Evolutionary conservation across 2,329 filamentous ascomycete species (phyloP).

Genomic region (Alternaria brassicae): DNA sequence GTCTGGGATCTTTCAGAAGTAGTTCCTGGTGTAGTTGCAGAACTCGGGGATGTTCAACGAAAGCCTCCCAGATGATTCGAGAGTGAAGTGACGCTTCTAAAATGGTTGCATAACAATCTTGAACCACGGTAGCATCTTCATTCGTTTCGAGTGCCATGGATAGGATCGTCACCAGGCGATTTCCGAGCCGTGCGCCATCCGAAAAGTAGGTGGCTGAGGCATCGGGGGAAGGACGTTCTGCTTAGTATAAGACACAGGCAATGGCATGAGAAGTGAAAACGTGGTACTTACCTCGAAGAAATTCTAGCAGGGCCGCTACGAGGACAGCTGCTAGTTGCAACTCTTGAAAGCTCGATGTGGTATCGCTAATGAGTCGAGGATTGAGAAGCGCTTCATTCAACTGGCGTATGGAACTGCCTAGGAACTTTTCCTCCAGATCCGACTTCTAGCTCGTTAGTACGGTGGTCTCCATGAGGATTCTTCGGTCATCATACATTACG

Average conservation of each 20-base stretch:
- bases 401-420: constrained; percentile 41
- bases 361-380: constrained; percentile 30
- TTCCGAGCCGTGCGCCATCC: constrained; percentile 35
- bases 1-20: constrained; percentile 35
- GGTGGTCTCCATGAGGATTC: background rate
- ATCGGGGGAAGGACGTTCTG: constrained; percentile 45
- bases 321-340: constrained; percentile 39
- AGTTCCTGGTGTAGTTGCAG: constrained; percentile 40
- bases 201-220: constrained; percentile 45
- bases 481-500: constrained; percentile 31
- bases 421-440: constrained; percentile 40
- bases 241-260: constrained; percentile 33
- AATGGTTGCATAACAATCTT: constrained; percentile 41
- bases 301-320: constrained; percentile 39
- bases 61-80: constrained; percentile 43
- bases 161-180: constrained; percentile 42
- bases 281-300: constrained; percentile 43
- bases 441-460: constrained; percentile 32
- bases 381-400: constrained; percentile 42
- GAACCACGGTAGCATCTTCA: constrained; percentile 25
- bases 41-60: constrained; percentile 32
- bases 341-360: constrained; percentile 29
- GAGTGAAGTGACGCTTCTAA: constrained; percentile 49
- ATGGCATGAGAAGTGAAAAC: background rate
- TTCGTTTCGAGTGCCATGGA: constrained; percentile 27